Percentiles rank a stretch among this genome's conserved stretches.
These are phyloP conservation scores for Sindora glabra DNA, from an alignment of 306 rosid species.

Conservation along the genomic window DNA sequence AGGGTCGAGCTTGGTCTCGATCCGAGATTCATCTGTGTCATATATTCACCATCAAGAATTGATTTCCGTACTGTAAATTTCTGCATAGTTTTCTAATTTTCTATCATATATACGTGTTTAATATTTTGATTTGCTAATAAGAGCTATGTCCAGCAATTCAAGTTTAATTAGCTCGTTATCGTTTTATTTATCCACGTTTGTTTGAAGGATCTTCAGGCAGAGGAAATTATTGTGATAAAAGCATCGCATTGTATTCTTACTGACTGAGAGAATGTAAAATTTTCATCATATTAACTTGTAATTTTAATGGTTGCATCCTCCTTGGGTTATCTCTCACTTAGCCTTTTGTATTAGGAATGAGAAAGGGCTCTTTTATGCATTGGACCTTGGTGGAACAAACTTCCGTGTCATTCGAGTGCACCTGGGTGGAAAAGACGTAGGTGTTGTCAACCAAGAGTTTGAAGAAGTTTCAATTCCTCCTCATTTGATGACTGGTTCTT, in stretches of 20 bases:
- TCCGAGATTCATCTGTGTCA: neutral
- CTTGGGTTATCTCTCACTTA: neutral
- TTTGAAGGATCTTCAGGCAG: neutral
- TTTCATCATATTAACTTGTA: neutral
- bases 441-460: slow-evolving; percentile 43
- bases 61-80: no score
- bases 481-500: slow-evolving; percentile 73
- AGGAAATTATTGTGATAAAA: neutral
- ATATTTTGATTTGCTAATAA: no score
- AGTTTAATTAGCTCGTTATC: no score
- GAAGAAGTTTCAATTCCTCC: slow-evolving; percentile 94
- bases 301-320: neutral
- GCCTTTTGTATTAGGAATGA: slow-evolving; percentile 53
- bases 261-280: neutral
- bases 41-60: no score
- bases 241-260: neutral
- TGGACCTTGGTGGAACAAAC: slow-evolving; percentile 98
- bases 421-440: slow-evolving; percentile 75
- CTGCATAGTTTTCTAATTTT: no score
- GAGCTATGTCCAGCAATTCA: no score
- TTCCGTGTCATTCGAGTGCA: slow-evolving; percentile 82
- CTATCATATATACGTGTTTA: no score
- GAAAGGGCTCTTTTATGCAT: slow-evolving; percentile 80
- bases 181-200: no score
- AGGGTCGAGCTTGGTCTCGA: neutral